phyloP scores from a whole-genome alignment of 345 rosid species.

The Hirschfeldia incana region DNA sequence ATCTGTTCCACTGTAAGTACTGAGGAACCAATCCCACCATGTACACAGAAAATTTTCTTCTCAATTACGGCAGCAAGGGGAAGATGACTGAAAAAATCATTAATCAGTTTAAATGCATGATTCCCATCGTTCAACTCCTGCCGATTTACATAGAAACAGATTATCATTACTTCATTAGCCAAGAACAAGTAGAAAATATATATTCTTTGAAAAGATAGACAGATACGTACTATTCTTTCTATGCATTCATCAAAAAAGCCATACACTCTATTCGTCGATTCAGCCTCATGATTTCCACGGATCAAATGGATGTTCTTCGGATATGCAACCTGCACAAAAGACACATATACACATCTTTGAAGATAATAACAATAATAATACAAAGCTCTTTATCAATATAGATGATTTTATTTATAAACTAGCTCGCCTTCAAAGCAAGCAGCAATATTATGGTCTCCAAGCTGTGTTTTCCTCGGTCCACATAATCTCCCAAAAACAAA shows the following conservation, averaged over 20 bases:
- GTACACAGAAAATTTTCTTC: conserved; percentile 84
- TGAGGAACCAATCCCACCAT: conserved; percentile 87
- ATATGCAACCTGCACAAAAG: conserved; percentile 64
- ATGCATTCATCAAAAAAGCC: conserved; percentile 82
- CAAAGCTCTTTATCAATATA: background rate
- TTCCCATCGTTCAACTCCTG: conserved; percentile 65
- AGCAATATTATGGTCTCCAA: conserved; percentile 79
- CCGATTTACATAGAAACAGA: background rate
- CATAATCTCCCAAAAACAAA: no score
- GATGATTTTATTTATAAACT: no score
- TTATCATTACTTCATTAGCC: background rate
- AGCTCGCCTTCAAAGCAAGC: conserved; percentile 30
- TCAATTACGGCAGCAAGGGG: conserved; percentile 90
- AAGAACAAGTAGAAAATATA: background rate
- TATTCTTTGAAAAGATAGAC: background rate
- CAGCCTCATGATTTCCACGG: conserved; percentile 93
- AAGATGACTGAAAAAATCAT: conserved; percentile 73
- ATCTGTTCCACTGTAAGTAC: conserved; percentile 68
- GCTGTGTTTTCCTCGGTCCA: conserved; percentile 72
- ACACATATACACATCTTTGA: background rate
- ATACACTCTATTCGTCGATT: conserved; percentile 56
- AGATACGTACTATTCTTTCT: conserved; percentile 63
- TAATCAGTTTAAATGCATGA: conserved; percentile 78
- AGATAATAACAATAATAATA: background rate
- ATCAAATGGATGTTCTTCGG: conserved; percentile 83